Base-by-base conservation (phyloP, 1,284 basidiomycete genomes). In the Ustilago hordei region DNA sequence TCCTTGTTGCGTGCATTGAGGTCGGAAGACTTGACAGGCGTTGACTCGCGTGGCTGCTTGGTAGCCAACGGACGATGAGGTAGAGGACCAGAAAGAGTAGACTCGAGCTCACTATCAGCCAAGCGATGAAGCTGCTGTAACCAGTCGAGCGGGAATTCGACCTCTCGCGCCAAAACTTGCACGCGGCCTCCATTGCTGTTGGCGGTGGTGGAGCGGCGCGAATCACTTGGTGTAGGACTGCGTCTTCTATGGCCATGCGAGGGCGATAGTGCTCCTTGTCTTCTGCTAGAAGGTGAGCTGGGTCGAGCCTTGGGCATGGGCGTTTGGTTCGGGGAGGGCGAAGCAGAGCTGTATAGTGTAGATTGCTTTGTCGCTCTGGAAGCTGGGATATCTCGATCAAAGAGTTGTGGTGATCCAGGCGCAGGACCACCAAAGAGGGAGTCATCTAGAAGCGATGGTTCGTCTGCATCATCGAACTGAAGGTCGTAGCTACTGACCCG, bases 401-500 rank as follows among this genome's bases (percentile, higher is more conserved):
- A 76, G 31, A 76, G 47, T 15, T 55, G 64, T 1, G 74, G 62
- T 1, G 69, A 68, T 15, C 64, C 61, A 2, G 63, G 63, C 2
- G 43, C 45, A 11, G 69, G 64, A 3, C 50, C 53, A n/a, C 74
- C 74, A 45, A 76, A 76, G 55, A 76, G 74, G 23, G 74, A 68
- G 17, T 76, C 69, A 34, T 71, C 60, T 9, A 57, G 60, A 5
- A 64, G 31, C 2, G 63, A 66, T 17, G 61, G 28, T 50, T 76
- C 74, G 50, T 76, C 74, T 5, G 74, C 74, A 65, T 76, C 74
- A 43, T 76, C 74, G 45, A 76, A 76, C 23, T 76, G 74, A 6
- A 76, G 65, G 41, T 76, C 74, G 52, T 76, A 76, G 62, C 69
- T 69, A 62, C 67, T 76, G 39, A 76, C 74, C 13, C 74, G 74